Evolutionary conservation across 805 yeast species (phyloP), one percentile per base, ranked within the genome.

Genomic region (Ogataea siamensis): DNA sequence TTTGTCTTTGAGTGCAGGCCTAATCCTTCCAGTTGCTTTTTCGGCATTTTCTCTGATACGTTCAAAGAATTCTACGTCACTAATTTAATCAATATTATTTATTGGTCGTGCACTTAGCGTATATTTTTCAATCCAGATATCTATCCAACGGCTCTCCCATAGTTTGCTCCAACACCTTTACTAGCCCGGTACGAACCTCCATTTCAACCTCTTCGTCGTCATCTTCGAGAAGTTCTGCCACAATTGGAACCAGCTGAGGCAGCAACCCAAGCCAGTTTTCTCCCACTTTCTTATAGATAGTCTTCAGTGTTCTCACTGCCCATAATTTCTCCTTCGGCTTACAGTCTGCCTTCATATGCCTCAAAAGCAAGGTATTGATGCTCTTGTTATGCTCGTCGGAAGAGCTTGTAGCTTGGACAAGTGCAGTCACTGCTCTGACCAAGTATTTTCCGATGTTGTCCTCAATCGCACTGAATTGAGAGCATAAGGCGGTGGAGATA

Each of bases 141-240:
- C 86, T 77, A 56, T 91, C 97, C 42, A 93, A 73, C 31, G 96
- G 93, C 63, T 93, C 99, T 32, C 99, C 99, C 49, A 93, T 71
- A 14, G 88, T 95, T 43, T 78, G 80, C 62, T 93, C 99, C 41
- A 93, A 80, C 5, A 86, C 96, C 54, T 85, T 87, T 7, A 91
- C 95, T 45, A 93, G 72, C 10, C 95, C 95, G 23, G 81, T 74
- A 64, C 96, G 81, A 3, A 88, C 96, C 63, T 88, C 97, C 56
- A 77, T 60, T 62, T 93, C 98, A 20, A 93, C 96, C 33, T 75
- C 79, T 61, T 93, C 99, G 46, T 89, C 94, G 43, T 93, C 98
- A 58, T 89, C 98, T 57, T 93, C 99, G 46, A 93, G 71, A 41
- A 93, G 67, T 64, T 93, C 99, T 6, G 98, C 96, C 60, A 93